phyloP scores from a whole-genome alignment of 1,139 yeast species.

The Yamadazyma dendronema region DNA sequence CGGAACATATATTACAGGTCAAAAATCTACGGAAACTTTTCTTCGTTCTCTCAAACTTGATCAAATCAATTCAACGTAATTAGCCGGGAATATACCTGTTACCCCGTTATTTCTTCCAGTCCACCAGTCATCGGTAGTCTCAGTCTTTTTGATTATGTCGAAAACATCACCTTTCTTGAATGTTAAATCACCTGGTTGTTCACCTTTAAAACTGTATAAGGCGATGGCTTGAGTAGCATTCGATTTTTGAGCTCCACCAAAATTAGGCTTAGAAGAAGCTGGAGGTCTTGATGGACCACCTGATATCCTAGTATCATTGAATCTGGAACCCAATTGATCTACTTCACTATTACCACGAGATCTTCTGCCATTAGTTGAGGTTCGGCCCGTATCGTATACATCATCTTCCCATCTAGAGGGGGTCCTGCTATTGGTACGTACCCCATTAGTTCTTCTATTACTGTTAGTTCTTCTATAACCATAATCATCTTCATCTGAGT shows the following conservation, averaged over 20 bases:
- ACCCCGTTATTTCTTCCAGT: constrained; percentile 82
- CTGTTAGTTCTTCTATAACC: constrained; percentile 17
- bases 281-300: constrained; percentile 41
- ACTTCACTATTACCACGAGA: constrained; percentile 35
- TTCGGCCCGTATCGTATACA: constrained; percentile 55
- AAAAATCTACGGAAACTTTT: neutral
- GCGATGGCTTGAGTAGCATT: constrained; percentile 83
- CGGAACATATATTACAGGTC: neutral
- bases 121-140: constrained; percentile 97
- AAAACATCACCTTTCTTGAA: constrained; percentile 96
- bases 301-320: constrained; percentile 29
- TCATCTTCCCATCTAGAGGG: constrained; percentile 72
- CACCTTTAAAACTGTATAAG: constrained; percentile 82
- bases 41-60: neutral
- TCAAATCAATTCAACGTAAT: constrained; percentile 81
- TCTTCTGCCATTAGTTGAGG: constrained; percentile 17
- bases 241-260: constrained; percentile 41
- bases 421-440: constrained; percentile 18
- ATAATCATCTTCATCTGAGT: constrained; percentile 34
- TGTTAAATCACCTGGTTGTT: constrained; percentile 85
- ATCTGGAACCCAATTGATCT: constrained; percentile 32
- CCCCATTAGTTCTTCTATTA: constrained; percentile 7
- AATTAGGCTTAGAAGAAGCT: constrained; percentile 52
- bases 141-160: constrained; percentile 78
- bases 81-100: constrained; percentile 96